Evolutionary conservation across 257 asterid species (phyloP), one percentile per base, ranked within the genome.

Genomic region (Orobanche coerulescens): DNA sequence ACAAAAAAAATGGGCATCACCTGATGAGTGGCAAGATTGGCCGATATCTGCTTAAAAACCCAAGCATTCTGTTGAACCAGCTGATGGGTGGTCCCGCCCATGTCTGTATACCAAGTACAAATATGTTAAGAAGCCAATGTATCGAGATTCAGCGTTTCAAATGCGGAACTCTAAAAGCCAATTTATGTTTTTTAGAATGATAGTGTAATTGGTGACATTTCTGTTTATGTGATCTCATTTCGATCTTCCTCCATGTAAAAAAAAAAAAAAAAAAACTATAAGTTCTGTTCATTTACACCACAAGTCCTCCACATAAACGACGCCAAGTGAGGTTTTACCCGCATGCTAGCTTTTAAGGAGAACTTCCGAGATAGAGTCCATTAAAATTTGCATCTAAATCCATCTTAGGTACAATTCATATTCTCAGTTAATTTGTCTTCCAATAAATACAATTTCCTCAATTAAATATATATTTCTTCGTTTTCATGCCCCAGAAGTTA

Each of bases 51-150:
- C 31, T 85, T 73, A 63, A 87, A 81, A 65, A 82, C 70, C 84
- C 84, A 82, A 43, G 75, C 71, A 59, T 90, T 90, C 64, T 84
- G 91, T 73, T 74, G 81, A 67, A 90, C 81, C 66, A 90, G 95
- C 73, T 78, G 90, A 40, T 65, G 65, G 14, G 88, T 79, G 68
- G 66, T 62, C 62, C 76, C 80, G 52, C 68, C 76, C 18, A 76
- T 64, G 18, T 67, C 93, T 81, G 83, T 68, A 63, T 19, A 58
- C 25, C 25, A 57, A 24, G 16, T 14, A 56, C 57, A 30, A 16
- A 30, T 11, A 46, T 3, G n/a, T 56, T 40, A 68, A 26, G 33
- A 9, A 1, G 42, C 2, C 6, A 36, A 7, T 2, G 5, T 26
- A 26, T 4, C 15, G 44, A 47, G 16, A 0, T 56, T 26, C 10